These are phyloP conservation scores for Xylaria bambusicola DNA, from an alignment of 495 filamentous ascomycete species.

Conservation along the genomic window DNA sequence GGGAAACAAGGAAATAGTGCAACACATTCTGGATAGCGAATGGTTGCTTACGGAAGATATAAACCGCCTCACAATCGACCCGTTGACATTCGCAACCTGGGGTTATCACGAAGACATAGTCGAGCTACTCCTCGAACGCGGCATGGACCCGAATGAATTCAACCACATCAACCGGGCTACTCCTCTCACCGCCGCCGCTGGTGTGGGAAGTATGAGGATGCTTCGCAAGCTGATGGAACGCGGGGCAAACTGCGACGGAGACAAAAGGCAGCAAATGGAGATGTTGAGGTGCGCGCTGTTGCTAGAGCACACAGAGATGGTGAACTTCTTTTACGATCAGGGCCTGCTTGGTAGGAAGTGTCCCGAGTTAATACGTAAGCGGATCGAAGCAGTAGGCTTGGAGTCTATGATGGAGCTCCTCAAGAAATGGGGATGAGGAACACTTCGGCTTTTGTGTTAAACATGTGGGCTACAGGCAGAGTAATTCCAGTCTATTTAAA, in stretches of 20 bases:
- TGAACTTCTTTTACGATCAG: constrained; percentile 8
- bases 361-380: neutral
- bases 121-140: neutral
- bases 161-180: neutral
- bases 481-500: too few relatives aligned
- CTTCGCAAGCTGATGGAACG: constrained; percentile 20
- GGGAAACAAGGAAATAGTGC: neutral
- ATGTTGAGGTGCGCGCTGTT: constrained; percentile 6
- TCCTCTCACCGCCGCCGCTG: constrained; percentile 8
- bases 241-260: constrained; percentile 3
- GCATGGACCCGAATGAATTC: neutral
- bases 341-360: neutral
- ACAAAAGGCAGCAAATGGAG: neutral
- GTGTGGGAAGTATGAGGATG: constrained; percentile 19
- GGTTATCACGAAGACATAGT: constrained; percentile 23
- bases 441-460: too few relatives aligned
- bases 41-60: constrained; percentile 13
- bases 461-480: too few relatives aligned
- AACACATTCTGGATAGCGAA: neutral
- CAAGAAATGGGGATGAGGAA: neutral
- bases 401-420: constrained; percentile 1
- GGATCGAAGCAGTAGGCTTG: neutral
- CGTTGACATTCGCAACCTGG: too few relatives aligned
- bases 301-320: constrained; percentile 23
- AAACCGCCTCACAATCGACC: constrained; percentile 14